These are phyloP conservation scores for Talaromyces proteolyticus DNA, from an alignment of 495 filamentous ascomycete genomes.

Conservation along the genomic window DNA sequence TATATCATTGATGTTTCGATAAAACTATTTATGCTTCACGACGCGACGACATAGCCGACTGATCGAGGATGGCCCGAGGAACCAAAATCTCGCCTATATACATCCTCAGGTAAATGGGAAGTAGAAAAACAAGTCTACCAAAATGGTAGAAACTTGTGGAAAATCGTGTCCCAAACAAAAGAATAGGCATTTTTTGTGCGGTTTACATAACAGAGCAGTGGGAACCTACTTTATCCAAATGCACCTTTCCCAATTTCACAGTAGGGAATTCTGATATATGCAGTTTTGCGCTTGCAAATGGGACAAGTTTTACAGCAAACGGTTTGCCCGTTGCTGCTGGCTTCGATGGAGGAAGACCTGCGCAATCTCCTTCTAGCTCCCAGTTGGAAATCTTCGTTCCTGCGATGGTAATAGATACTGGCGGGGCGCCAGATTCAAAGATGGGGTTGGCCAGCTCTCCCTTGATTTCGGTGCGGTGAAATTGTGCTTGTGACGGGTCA, in stretches of 20 bases:
- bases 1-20: too few species aligned
- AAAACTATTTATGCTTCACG: too few species aligned
- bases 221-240: constrained; percentile 1
- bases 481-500: constrained; percentile 3
- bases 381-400: constrained; percentile 50
- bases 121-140: too few species aligned
- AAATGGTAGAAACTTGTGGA: too few species aligned
- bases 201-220: too few species aligned
- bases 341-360: constrained; percentile 37
- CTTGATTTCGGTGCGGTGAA: constrained; percentile 2
- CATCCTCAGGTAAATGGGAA: too few species aligned
- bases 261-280: constrained; percentile 54
- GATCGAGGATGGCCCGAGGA: too few species aligned
- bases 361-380: constrained; percentile 37
- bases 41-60: too few species aligned
- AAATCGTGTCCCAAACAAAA: too few species aligned
- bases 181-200: too few species aligned
- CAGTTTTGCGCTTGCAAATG: constrained; percentile 52
- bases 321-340: constrained; percentile 29
- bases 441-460: constrained; percentile 35
- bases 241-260: constrained; percentile 1
- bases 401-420: constrained; percentile 37
- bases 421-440: constrained; percentile 39
- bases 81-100: too few species aligned
- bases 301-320: constrained; percentile 41